Base-by-base conservation (phyloP, 148 eudicot species). In the Limonium bicolor region DNA sequence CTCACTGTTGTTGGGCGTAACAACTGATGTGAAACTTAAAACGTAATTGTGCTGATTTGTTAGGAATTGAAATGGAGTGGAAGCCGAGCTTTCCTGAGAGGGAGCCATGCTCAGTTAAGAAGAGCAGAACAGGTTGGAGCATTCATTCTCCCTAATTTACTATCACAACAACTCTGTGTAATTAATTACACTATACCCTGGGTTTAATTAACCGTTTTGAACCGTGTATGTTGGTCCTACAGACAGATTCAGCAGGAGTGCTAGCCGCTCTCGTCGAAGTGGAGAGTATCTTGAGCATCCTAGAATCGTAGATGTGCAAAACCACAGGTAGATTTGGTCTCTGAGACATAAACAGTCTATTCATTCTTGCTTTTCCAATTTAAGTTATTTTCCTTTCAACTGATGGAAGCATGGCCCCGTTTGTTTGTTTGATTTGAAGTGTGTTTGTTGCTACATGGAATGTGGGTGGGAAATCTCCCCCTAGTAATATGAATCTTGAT, bases 361-460 rank as follows among this genome's bases (percentile, higher is more conserved):
- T 13, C 20, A 14, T 29, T 23, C 18, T 53, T 33, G 36, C 31
- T 11, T 14, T 6, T 2, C 36, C 10, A 0, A 9, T 60, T n/a
- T n/a, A n/a, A n/a, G n/a, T n/a, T n/a, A n/a, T n/a, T 3, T 28
- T 13, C 30, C 8, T 19, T 36, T 0, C 27, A 5, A 27, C 15
- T 27, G 9, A 16, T 25, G 26, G 44, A 41, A 2, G 5, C 39
- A 10, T 24, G 11, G 17, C 43, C 33, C 35, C 16, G 14, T 50
- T 46, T 34, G 3, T 14, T 1, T 38, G 20, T 15, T 37, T 56
- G 49, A 48, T 18, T 10, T 54, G 28, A 74, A 88, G 97, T 59
- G 70, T 80, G 31, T 90, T 90, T 61, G 93, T 78, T 13, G 94
- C 87, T 53, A 84, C 97, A 36, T 90, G 97, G 97, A 90, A 90